Evolutionary conservation across 1,284 basidiomycete genomes (phyloP), one percentile per base, ranked within the genome.

Genomic region (Wallemia mellicola): DNA sequence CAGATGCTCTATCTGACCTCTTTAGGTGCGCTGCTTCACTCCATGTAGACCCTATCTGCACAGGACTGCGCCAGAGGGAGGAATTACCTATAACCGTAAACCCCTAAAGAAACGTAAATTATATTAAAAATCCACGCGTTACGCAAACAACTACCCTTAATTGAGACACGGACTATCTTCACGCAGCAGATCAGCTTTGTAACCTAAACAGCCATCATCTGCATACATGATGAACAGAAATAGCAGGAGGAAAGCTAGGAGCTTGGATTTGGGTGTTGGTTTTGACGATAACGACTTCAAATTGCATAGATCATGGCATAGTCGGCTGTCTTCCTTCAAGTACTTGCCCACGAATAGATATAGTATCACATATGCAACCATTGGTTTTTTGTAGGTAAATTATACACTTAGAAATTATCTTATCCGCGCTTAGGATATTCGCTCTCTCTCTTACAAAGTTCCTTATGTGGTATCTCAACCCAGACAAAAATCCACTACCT

Each of bases 381-480:
- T 48, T 5, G 38, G 14, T 11, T n/a, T 48, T 7, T 15, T 48
- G 38, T 48, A n/a, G n/a, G 38, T 48, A n/a, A 30, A 7, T 30
- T 11, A 11, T 48, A 5, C 22, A 22, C 14, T 48, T 11, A 17
- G 19, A 15, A 11, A 5, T 7, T 15, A 17, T 48, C 38, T n/a
- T 30, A 7, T 30, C 38, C 19, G 19, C 5, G 5, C 38, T 15
- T 57, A 57, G 55, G 5, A 64, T 64, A 57, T 67, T 67, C 61
- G 63, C 63, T 58, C 64, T 65, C 2, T 64, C 63, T 22, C 57
- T 67, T 11, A 69, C 67, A 11, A 63, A 64, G 11, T 66, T 68
- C 60, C 68, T 72, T 62, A 68, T 69, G 61, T 68, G 70, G 63
- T 68, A 71, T 55, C 67, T 72, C 61, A 70, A 71, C 24, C 70